A percentile compares a stretch with the other conserved stretches of the same genome.
Conservation (phyloP, 1,284 basidiomycete genomes). For the Apiotrichum montevideense region DNA sequence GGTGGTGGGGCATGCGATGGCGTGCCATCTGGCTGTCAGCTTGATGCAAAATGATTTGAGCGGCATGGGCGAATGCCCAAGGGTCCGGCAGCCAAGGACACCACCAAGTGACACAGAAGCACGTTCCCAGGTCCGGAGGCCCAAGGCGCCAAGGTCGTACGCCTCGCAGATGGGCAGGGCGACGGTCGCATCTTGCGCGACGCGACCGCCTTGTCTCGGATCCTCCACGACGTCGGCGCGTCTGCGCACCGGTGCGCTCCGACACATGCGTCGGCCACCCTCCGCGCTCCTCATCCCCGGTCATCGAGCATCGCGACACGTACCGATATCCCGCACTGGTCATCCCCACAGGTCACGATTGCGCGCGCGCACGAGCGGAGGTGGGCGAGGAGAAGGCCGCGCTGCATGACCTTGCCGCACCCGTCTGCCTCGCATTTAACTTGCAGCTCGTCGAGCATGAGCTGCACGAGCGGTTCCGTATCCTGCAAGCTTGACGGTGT, state of each 20-base stretch:
- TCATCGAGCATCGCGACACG: conserved; percentile 39
- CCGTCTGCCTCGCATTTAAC: conserved; percentile 58
- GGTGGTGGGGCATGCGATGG: conserved; percentile 32
- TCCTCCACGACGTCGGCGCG: too few relatives aligned
- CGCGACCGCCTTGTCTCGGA: too few relatives aligned
- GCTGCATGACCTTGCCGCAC: conserved; percentile 61
- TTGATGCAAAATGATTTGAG: too few relatives aligned
- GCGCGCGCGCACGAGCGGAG: conserved; percentile 60
- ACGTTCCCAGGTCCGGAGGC: too few relatives aligned
- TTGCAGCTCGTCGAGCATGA: conserved; percentile 70
- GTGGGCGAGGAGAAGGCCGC: conserved; percentile 62
- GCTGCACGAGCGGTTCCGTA: conserved; percentile 20
- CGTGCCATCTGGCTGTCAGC: conserved; percentile 26
- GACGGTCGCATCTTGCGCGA: too few relatives aligned
- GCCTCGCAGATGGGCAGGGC: too few relatives aligned
- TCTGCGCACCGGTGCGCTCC: too few relatives aligned
- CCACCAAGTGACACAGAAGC: too few relatives aligned
- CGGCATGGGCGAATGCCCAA: too few relatives aligned
- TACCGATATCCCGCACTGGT: conserved; percentile 47
- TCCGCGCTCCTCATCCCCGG: not conserved
- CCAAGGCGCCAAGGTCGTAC: too few relatives aligned
- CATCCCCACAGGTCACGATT: conserved; percentile 53
- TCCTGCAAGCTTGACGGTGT: conserved; percentile 21
- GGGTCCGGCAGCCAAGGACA: too few relatives aligned
- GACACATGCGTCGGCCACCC: too few relatives aligned